These are phyloP conservation scores for Bipolaris zeicola DNA, from an alignment of 2,329 filamentous ascomycete species.

Conservation along the genomic window DNA sequence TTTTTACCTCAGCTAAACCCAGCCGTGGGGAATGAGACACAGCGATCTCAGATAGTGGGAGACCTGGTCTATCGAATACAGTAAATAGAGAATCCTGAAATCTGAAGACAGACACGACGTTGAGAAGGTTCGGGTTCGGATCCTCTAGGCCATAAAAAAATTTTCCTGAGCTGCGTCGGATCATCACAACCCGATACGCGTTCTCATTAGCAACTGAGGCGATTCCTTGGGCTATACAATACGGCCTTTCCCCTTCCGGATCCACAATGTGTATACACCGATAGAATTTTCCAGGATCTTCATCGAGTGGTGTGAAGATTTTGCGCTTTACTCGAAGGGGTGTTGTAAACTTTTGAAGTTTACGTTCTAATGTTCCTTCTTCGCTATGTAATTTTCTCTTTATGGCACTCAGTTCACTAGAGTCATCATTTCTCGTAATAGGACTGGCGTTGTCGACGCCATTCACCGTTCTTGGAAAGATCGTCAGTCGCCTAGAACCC, in stretches of 20 bases:
- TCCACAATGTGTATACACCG: slow-evolving; percentile 17
- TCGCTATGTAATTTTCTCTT: too few species aligned
- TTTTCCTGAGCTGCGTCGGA: slow-evolving; percentile 9
- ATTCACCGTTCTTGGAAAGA: slow-evolving; percentile 18
- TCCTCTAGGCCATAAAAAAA: slow-evolving; percentile 10
- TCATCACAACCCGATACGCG: slow-evolving; percentile 14
- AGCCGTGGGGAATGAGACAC: slow-evolving; percentile 11
- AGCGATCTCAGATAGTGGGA: slow-evolving; percentile 16
- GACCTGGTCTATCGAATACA: slow-evolving; percentile 6
- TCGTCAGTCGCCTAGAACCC: slow-evolving; percentile 10
- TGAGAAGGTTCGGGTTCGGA: slow-evolving; percentile 17
- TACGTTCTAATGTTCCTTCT: too few species aligned
- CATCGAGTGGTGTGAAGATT: slow-evolving; percentile 8
- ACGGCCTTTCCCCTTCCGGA: slow-evolving; percentile 12
- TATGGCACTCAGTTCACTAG: background rate
- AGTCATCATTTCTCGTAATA: background rate
- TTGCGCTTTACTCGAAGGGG: too few species aligned
- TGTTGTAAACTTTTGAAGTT: too few species aligned
- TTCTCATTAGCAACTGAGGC: background rate
- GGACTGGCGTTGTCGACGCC: too few species aligned
- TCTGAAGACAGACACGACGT: slow-evolving; percentile 17
- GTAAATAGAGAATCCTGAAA: slow-evolving; percentile 15
- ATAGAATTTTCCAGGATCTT: slow-evolving; percentile 11
- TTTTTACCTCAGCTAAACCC: slow-evolving; percentile 13
- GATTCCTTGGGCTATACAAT: slow-evolving; percentile 12